Base-by-base conservation (phyloP, 768 basidiomycete genomes). In the Fistulinella prunicolor region DNA sequence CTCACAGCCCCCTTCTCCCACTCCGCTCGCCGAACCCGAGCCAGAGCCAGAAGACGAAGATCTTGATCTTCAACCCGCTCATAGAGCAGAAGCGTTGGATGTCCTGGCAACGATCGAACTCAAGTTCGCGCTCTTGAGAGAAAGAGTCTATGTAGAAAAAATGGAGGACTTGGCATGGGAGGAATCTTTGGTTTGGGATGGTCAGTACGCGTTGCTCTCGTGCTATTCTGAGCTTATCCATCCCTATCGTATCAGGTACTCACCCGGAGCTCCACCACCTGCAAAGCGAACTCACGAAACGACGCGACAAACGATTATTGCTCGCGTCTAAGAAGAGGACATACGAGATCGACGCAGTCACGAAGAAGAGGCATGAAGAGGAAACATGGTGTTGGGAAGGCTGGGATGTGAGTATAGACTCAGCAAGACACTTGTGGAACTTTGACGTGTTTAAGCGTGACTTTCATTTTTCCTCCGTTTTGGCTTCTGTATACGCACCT, bases 161-260 rank as follows among this genome's bases (percentile, higher is more conserved):
- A 93, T 97, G 91, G 89, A 93, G 34, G 82, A 81, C 4, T 71
- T 95, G 8, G 86, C 89, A 28, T 86, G 85, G 81, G 95, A 98
- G 66, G 93, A 97, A 61, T 71, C 79, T 13, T 72, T 94, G 58
- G 77, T 98, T 20, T 73, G 79, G 23, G 79, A 85, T 36, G 89
- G 94, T 93, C 56, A 57, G 83, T 71, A 19, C 14, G 9, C 24
- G 4, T 7, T 16, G 2, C 34, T 36, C 21, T 43, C 41, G 26
- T 42, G 7, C 19, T 23, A 16, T 6, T 37, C 29, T 46, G 1
- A n/a, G 19, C 40, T 59, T 10, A 34, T 36, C 44, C 37, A 42
- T n/a, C n/a, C 16, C 20, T 42, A 19, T 39, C 53, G 0, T n/a
- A 22, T 21, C 48, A 94, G 93, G 83, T 23, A 78, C 80, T 0